These are phyloP conservation scores for Thinopyrum elongatum DNA, from an alignment of 176 grass and related monocot genomes.

Conservation along the genomic window DNA sequence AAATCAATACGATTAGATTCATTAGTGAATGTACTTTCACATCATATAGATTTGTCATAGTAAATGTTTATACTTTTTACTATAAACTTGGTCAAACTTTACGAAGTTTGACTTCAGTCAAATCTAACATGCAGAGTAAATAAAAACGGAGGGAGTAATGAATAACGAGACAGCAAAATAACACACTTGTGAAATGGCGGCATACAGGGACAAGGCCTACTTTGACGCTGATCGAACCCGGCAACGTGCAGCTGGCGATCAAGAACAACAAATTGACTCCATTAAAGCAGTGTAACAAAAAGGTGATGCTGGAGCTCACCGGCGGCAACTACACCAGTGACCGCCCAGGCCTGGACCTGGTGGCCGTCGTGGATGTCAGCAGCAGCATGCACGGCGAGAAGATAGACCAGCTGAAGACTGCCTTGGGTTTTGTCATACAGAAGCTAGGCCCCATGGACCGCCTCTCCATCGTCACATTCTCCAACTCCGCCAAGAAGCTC, in stretches of 20 bases:
- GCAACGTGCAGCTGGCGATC: neutral
- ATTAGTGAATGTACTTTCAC: too few relatives aligned
- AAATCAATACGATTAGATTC: too few relatives aligned
- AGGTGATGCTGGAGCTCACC: neutral
- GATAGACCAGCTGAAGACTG: neutral
- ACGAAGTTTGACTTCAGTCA: too few relatives aligned
- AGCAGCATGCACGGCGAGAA: neutral
- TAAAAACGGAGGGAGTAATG: too few relatives aligned
- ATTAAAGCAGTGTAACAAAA: neutral
- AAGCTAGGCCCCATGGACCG: slow-evolving; percentile 29
- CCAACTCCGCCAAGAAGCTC: neutral
- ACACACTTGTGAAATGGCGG: neutral
- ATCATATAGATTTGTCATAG: too few relatives aligned
- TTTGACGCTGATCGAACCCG: neutral
- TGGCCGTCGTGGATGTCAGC: slow-evolving; percentile 19
- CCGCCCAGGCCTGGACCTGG: slow-evolving; percentile 20
- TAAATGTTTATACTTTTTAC: too few relatives aligned
- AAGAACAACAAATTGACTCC: neutral
- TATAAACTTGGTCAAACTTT: too few relatives aligned
- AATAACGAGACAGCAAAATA: too few relatives aligned
- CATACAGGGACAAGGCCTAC: neutral
- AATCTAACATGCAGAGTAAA: too few relatives aligned
- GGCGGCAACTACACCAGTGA: neutral
- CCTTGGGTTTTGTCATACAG: slow-evolving; percentile 5
- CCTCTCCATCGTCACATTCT: slow-evolving; percentile 16